These are phyloP conservation scores for Candida pseudoviswanathii DNA, from an alignment of 1,139 yeast species.

Conservation along the genomic window DNA sequence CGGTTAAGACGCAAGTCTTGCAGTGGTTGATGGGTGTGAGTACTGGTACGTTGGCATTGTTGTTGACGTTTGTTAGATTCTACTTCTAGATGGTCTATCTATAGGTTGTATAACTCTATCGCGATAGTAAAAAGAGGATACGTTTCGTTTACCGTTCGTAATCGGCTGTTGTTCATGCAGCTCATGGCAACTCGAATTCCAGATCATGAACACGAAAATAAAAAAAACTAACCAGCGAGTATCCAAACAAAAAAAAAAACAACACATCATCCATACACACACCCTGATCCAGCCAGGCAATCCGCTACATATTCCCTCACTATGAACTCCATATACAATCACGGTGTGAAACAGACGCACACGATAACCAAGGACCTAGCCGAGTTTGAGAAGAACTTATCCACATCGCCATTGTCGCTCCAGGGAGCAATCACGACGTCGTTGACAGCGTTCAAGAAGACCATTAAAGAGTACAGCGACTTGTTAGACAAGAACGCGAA, in stretches of 20 bases:
- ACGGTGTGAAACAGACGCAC: constrained; percentile 84
- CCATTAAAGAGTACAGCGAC: constrained; percentile 74
- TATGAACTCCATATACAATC: constrained; percentile 83
- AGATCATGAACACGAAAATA: constrained; percentile 1
- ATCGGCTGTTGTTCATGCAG: neutral
- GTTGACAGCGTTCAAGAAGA: constrained; percentile 70
- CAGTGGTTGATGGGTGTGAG: constrained; percentile 98
- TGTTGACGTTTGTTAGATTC: constrained; percentile 86
- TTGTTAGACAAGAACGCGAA: constrained; percentile 63
- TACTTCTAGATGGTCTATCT: constrained; percentile 46
- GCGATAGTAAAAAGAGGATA: too few species aligned
- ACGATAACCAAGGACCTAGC: constrained; percentile 68
- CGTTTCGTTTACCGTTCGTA: too few species aligned
- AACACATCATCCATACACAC: neutral
- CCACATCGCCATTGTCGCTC: constrained; percentile 70
- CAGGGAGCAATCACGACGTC: constrained; percentile 88
- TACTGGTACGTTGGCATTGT: constrained; percentile 94
- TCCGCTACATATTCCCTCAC: too few species aligned
- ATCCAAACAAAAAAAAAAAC: constrained; percentile 1
- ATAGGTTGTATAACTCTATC: too few species aligned
- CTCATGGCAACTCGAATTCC: neutral
- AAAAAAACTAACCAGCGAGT: constrained; percentile 1
- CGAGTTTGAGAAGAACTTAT: constrained; percentile 65
- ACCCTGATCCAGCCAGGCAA: neutral
- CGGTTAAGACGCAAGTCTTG: constrained; percentile 93